Evolutionary conservation across 192 early-diverging fungal species (phyloP), one percentile per base, ranked within the genome.

Genomic region (Allomyces javanicus): DNA sequence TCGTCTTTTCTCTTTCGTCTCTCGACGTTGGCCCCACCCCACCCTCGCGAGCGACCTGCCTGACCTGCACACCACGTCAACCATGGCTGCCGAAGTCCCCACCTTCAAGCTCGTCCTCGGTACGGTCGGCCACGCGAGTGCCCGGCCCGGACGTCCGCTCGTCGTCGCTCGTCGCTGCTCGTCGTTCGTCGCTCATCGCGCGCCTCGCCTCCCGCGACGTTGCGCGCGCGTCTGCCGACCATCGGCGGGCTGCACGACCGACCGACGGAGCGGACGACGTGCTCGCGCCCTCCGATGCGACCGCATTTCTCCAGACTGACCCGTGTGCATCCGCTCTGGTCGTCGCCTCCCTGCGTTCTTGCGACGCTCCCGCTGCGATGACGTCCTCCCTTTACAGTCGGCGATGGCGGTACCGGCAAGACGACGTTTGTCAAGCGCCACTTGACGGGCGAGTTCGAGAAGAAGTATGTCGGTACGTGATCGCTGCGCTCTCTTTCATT

Each of bases 381-480:
- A 17, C 45, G 45, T 50, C 19, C 45, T 10, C 45, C 45, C 9
- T 6, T 50, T 61, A 23, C 71, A 81, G 94, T 99, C 75, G 94
- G 96, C 67, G 94, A 96, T 73, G 93, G 94, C 76, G 94, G 94
- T 74, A 96, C 96, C 24, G 96, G 96, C 71, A 99, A 99, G 84
- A 99, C 96, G 69, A 99, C 96, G 70, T 99, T 99, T 73, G 96
- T 99, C 71, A 99, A 99, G 86, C 93, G 96, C 72, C 96, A 99
- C 73, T 87, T 91, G 79, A 93, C 93, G 67, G 96, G 96, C 73
- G 96, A 99, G 84, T 99, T 97, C 71, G 96, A 99, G 78, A 99
- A 99, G 93, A 96, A 94, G 80, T 99, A 99, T 79, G 86, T 99
- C 73, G 91, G 89, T 91, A 83, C 76, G 83, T 75, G 58, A 11